Evolutionary conservation across 805 yeast genomes (phyloP).

Genomic region (Starmera pachycereana): DNA sequence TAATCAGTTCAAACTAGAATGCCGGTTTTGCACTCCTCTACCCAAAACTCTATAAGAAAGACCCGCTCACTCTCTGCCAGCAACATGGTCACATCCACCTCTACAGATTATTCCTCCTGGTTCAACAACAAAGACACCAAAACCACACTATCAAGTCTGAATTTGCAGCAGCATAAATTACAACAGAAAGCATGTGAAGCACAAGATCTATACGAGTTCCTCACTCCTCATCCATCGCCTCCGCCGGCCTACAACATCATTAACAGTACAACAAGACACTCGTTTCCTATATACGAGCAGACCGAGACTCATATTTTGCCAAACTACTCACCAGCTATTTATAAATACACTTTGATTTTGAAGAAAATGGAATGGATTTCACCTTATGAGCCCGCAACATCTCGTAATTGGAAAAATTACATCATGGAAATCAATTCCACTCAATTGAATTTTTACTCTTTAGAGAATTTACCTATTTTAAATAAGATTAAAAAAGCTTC

Average conservation of each 20-base stretch:
- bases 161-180: background rate
- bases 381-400: conserved; percentile 62
- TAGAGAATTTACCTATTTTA: conserved; percentile 24
- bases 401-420: conserved; percentile 60
- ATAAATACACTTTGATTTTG: conserved; percentile 43
- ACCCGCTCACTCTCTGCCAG: no score
- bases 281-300: conserved; percentile 27
- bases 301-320: conserved; percentile 36
- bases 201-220: conserved; percentile 18
- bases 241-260: conserved; percentile 21
- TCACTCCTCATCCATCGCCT: conserved; percentile 27
- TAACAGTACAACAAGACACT: conserved; percentile 17
- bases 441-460: conserved; percentile 60
- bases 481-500: conserved; percentile 17
- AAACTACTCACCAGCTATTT: conserved; percentile 52
- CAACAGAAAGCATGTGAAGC: background rate
- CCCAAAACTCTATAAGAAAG: no score
- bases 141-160: no score
- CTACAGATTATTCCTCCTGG: no score
- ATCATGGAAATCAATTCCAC: conserved; percentile 78
- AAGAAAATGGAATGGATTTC: conserved; percentile 69
- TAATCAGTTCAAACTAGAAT: no score
- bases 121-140: no score
- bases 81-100: no score
- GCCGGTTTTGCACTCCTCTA: no score